Evolutionary conservation across 2,329 filamentous ascomycete genomes (phyloP).

Genomic region (Monilinia laxa): DNA sequence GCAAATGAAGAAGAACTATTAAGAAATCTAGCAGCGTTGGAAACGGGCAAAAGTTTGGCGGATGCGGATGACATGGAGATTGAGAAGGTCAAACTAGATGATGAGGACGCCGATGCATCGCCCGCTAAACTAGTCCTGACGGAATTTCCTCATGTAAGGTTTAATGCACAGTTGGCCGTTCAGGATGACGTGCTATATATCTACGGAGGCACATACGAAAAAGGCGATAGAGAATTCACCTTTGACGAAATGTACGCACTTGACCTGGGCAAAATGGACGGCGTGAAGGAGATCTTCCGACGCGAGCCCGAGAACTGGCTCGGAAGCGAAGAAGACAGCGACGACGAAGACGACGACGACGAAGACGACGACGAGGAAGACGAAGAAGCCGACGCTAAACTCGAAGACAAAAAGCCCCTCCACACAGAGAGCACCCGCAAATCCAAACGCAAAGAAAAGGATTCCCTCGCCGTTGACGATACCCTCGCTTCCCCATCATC

Average conservation of each 20-base stretch:
- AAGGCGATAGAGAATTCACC: conserved; percentile 90
- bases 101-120: conserved; percentile 50
- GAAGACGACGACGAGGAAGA: conserved; percentile 52
- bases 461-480: conserved; percentile 24
- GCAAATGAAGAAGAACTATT: conserved; percentile 91
- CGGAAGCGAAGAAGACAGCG: conserved; percentile 63
- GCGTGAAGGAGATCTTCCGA: conserved; percentile 87
- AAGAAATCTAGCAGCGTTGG: conserved; percentile 79
- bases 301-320: conserved; percentile 84
- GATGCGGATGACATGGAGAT: conserved; percentile 51
- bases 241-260: conserved; percentile 94
- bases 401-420: conserved; percentile 42
- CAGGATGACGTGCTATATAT: conserved; percentile 93
- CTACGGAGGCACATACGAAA: conserved; percentile 93
- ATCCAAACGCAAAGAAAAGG: conserved; percentile 58
- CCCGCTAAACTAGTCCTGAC: conserved; percentile 64
- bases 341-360: conserved; percentile 53
- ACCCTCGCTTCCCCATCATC: conserved; percentile 40
- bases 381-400: conserved; percentile 48
- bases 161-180: conserved; percentile 87
- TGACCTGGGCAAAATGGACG: conserved; percentile 91
- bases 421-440: conserved; percentile 49
- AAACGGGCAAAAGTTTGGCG: conserved; percentile 68
- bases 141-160: conserved; percentile 85
- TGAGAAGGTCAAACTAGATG: conserved; percentile 48